phyloP scores from a whole-genome alignment of 2,329 filamentous ascomycete genomes.

The Microsporum canis region DNA sequence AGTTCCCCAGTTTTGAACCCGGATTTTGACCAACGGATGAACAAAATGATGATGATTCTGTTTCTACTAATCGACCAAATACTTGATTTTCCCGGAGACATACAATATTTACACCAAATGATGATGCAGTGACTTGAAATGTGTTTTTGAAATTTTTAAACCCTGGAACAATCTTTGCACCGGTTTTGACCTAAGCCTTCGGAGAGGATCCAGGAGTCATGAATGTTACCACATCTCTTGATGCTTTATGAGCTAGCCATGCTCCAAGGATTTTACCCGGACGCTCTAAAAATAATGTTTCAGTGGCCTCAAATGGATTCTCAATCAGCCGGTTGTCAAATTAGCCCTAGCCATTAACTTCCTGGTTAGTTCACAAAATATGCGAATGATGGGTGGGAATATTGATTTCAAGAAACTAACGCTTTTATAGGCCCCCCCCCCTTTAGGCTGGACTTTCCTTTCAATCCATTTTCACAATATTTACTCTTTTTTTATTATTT shows the following conservation, averaged over 20 bases:
- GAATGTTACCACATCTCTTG: not conserved
- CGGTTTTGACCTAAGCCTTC: not conserved
- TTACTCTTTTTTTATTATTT: not conserved
- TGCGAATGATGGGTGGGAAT: not conserved
- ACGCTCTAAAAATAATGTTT: not conserved
- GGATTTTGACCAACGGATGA: not conserved
- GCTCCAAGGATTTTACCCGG: not conserved
- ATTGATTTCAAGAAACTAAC: not conserved
- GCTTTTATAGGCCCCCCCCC: not conserved
- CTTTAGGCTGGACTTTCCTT: not conserved
- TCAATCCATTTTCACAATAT: not conserved
- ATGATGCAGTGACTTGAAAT: conserved; percentile 7
- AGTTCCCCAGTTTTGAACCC: not conserved
- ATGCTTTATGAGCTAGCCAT: conserved; percentile 2
- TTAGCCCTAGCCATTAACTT: not conserved
- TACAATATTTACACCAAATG: conserved; percentile 9
- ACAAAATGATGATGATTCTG: conserved; percentile 1
- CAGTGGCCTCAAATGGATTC: not conserved
- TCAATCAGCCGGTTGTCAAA: not conserved
- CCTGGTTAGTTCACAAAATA: not conserved
- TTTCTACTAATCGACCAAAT: conserved; percentile 3
- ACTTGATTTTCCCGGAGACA: conserved; percentile 6
- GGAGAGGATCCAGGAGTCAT: not conserved
- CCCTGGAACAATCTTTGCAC: not conserved
- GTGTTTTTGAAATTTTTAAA: not conserved